Evolutionary conservation across 345 rosid species (phyloP).

Genomic region (Syzygium oleosum): DNA sequence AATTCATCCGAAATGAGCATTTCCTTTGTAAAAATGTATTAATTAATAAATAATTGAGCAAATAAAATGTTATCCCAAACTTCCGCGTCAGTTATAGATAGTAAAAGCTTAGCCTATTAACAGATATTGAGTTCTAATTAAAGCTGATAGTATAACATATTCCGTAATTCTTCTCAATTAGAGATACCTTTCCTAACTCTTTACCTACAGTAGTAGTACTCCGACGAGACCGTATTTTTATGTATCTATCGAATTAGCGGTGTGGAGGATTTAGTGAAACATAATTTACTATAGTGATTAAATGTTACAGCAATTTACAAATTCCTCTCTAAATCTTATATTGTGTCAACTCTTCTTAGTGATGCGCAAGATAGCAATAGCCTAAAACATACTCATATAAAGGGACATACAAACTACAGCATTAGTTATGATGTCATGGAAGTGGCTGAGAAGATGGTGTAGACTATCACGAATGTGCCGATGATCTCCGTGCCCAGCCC

Average conservation of each 20-base stretch:
- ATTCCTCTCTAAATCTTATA: background rate
- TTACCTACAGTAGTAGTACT: background rate
- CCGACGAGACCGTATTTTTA: background rate
- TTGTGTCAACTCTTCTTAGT: background rate
- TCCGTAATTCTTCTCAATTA: background rate
- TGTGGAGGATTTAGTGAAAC: too few species aligned
- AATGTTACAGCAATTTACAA: background rate
- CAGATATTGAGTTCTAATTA: background rate
- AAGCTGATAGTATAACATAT: background rate
- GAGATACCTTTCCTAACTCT: background rate
- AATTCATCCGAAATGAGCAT: background rate
- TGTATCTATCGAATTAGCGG: too few species aligned
- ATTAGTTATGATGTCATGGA: background rate
- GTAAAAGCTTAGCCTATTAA: background rate
- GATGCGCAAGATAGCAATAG: background rate
- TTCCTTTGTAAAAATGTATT: background rate
- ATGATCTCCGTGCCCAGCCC: constrained; percentile 21
- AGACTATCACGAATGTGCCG: constrained; percentile 17
- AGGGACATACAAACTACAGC: too few species aligned
- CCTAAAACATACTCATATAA: too few species aligned
- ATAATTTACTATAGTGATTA: too few species aligned
- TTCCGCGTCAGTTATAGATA: background rate
- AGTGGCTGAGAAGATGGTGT: constrained; percentile 21
- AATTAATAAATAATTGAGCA: background rate
- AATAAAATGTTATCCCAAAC: background rate